Evolutionary conservation across 202 grass and related monocot species (phyloP).

Genomic region (Zoysia matrella): DNA sequence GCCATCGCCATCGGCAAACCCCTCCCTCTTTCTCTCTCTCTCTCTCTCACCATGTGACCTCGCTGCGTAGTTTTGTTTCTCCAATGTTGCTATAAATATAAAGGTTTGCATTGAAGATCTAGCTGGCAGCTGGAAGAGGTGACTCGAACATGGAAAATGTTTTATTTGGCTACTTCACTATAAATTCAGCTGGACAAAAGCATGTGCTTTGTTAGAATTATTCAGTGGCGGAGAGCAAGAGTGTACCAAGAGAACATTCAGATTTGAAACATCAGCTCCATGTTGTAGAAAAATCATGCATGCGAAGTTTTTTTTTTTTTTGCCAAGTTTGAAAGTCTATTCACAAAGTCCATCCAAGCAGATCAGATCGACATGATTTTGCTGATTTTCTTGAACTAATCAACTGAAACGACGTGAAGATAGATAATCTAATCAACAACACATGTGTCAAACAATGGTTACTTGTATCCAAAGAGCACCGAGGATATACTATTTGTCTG

Average conservation of each 20-base stretch:
- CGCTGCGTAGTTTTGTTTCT: constrained; percentile 47
- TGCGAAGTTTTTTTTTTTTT: too few species aligned
- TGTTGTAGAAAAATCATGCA: background rate
- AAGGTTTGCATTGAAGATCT: constrained; percentile 17
- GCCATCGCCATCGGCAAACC: background rate
- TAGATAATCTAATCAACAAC: constrained; percentile 37
- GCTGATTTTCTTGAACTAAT: constrained; percentile 38
- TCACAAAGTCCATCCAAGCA: too few species aligned
- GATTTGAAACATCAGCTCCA: background rate
- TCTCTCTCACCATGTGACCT: constrained; percentile 40
- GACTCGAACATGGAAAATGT: background rate
- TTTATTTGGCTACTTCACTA: background rate
- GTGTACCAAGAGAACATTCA: background rate
- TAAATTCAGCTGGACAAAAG: background rate
- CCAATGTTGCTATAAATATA: constrained; percentile 39
- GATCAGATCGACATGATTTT: constrained; percentile 4
- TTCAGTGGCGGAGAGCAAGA: background rate
- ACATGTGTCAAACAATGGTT: background rate
- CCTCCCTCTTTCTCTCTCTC: background rate
- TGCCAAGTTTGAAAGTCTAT: too few species aligned
- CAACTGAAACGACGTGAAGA: constrained; percentile 18
- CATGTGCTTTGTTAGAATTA: background rate
- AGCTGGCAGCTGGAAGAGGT: background rate
- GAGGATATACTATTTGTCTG: constrained; percentile 51
- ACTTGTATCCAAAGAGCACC: constrained; percentile 37